Conservation (phyloP, 1,284 basidiomycete species). For the Trichosporon sp. region DNA sequence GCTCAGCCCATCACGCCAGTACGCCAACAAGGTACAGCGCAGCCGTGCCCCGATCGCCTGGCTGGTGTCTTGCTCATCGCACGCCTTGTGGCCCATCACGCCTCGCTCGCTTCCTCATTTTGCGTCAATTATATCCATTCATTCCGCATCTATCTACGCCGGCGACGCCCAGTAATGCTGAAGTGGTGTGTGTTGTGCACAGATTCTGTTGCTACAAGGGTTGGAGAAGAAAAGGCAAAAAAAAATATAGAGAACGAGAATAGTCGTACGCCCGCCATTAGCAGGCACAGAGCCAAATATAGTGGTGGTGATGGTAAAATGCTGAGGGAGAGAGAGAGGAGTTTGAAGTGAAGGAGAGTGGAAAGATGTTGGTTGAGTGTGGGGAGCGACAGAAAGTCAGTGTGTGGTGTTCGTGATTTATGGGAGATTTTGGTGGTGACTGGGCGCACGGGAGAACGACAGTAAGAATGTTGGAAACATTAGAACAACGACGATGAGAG, state of each 20-base stretch:
- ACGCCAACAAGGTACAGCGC: neutral
- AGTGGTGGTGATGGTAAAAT: neutral
- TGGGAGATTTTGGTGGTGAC: neutral
- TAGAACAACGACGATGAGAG: neutral
- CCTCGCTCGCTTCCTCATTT: neutral
- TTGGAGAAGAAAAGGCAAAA: neutral
- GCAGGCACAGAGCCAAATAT: neutral
- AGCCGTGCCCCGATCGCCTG: neutral
- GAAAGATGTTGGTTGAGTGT: neutral
- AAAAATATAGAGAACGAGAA: neutral
- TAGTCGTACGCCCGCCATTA: neutral
- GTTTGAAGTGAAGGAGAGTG: neutral
- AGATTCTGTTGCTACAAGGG: conserved; percentile 18
- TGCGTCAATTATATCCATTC: conserved; percentile 9
- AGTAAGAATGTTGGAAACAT: neutral
- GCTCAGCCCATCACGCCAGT: neutral
- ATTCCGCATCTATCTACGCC: conserved; percentile 13
- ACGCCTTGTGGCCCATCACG: neutral
- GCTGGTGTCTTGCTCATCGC: neutral
- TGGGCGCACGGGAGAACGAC: neutral
- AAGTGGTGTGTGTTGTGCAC: conserved; percentile 10
- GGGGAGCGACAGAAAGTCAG: neutral
- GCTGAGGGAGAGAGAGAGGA: too few relatives aligned
- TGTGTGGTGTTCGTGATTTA: neutral
- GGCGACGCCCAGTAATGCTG: conserved; percentile 14